Evolutionary conservation across 2,329 filamentous ascomycete genomes (phyloP).

Genomic region (Trichoderma sp.): DNA sequence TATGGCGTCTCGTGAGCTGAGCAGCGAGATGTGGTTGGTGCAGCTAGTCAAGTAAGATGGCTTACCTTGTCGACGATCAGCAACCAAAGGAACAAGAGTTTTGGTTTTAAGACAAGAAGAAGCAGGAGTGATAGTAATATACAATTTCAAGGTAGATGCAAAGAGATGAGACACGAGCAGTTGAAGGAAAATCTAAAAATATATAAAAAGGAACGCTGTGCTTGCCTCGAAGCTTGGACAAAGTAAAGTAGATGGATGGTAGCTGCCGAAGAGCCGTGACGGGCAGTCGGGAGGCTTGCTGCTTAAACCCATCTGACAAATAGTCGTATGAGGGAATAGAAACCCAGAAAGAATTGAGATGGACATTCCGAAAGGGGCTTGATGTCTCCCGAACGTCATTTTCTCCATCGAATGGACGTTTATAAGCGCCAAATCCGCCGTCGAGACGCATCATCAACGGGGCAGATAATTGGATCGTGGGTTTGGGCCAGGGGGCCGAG

Average conservation of each 20-base stretch:
- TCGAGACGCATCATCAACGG: not conserved
- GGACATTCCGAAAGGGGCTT: not conserved
- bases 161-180: not conserved
- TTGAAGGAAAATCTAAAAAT: not conserved
- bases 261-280: constrained; percentile 8
- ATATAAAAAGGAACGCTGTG: not conserved
- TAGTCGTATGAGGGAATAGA: constrained; percentile 12
- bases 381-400: not conserved
- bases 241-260: not conserved
- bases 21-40: constrained; percentile 6
- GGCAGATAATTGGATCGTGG: constrained; percentile 6
- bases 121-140: not conserved
- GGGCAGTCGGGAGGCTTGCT: constrained; percentile 7
- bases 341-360: not conserved
- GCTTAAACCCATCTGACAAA: not conserved
- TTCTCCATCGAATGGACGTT: constrained; percentile 5
- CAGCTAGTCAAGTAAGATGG: not conserved
- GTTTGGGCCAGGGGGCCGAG: not conserved
- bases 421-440: not conserved
- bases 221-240: not conserved
- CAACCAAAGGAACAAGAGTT: not conserved
- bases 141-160: not conserved
- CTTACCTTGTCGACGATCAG: not conserved
- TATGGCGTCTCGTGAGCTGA: constrained; percentile 13
- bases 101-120: not conserved